Conservation (phyloP, 2,329 filamentous ascomycete genomes). For the Fusarium fracticaudum region DNA sequence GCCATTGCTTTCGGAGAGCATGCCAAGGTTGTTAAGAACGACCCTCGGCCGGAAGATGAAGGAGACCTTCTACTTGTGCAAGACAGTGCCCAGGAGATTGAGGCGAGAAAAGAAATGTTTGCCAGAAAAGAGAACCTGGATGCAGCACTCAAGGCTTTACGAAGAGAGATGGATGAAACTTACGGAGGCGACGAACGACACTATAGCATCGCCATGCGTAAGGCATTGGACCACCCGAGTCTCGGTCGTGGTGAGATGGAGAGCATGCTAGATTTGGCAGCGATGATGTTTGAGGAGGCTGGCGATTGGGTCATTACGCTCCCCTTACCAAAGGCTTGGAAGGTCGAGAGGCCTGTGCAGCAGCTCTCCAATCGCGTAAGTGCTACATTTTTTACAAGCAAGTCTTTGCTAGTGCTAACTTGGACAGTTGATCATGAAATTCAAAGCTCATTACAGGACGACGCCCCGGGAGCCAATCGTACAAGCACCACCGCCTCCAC, state of each 20-base stretch:
- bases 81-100: slow-evolving; percentile 59
- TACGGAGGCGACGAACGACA: slow-evolving; percentile 51
- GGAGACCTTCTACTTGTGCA: slow-evolving; percentile 53
- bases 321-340: slow-evolving; percentile 55
- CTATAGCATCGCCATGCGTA: slow-evolving; percentile 55
- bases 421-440: slow-evolving; percentile 49
- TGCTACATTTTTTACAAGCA: not conserved
- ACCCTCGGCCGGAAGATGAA: slow-evolving; percentile 49
- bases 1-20: slow-evolving; percentile 72
- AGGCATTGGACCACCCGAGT: slow-evolving; percentile 52
- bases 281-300: slow-evolving; percentile 59
- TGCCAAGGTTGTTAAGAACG: slow-evolving; percentile 55
- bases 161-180: slow-evolving; percentile 56
- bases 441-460: slow-evolving; percentile 52
- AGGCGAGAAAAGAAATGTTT: slow-evolving; percentile 70
- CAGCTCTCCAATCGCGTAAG: slow-evolving; percentile 51
- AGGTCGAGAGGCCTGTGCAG: slow-evolving; percentile 48
- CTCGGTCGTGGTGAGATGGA: slow-evolving; percentile 55
- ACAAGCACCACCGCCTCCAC: slow-evolving; percentile 30
- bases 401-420: slow-evolving; percentile 28
- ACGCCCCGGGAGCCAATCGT: slow-evolving; percentile 45
- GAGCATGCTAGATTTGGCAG: slow-evolving; percentile 55
- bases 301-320: slow-evolving; percentile 54
- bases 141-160: slow-evolving; percentile 59
- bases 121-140: slow-evolving; percentile 71